Conservation (phyloP, 495 filamentous ascomycete species). For the Patellaria atrata region DNA sequence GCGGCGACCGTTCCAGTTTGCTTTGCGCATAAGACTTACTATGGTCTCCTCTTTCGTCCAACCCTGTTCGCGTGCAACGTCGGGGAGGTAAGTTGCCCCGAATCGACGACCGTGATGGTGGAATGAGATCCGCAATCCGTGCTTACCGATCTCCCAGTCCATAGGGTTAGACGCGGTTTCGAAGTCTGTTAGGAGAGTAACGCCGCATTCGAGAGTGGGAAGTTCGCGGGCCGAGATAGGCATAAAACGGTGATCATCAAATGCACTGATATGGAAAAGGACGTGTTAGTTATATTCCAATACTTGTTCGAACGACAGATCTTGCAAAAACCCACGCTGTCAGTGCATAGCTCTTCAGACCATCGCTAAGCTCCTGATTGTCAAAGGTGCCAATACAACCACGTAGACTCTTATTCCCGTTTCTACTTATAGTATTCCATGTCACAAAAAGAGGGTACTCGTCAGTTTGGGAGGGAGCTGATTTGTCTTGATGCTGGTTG, state of each 20-base stretch:
- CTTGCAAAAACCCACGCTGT: slow-evolving; percentile 47
- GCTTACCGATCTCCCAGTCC: slow-evolving; percentile 75
- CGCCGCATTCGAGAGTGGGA: slow-evolving; percentile 32
- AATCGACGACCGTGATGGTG: slow-evolving; percentile 25
- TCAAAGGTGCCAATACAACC: slow-evolving; percentile 98
- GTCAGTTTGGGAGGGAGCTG: slow-evolving; percentile 15
- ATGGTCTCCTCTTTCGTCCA: slow-evolving; percentile 93
- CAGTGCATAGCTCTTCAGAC: slow-evolving; percentile 67
- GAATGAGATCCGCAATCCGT: slow-evolving; percentile 52
- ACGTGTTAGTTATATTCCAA: not conserved
- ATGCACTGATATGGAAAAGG: slow-evolving; percentile 40
- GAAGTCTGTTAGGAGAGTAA: slow-evolving; percentile 33
- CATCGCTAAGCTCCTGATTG: slow-evolving; percentile 52
- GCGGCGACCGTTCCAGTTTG: slow-evolving; percentile 60
- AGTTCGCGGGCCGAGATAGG: slow-evolving; percentile 59
- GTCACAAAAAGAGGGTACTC: slow-evolving; percentile 75
- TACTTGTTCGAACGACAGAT: not conserved
- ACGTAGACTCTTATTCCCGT: slow-evolving; percentile 52
- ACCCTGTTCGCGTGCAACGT: slow-evolving; percentile 81
- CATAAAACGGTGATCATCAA: slow-evolving; percentile 73
- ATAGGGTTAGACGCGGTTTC: slow-evolving; percentile 43
- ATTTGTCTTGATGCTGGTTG: slow-evolving; percentile 17
- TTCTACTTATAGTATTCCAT: slow-evolving; percentile 60
- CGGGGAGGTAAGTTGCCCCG: slow-evolving; percentile 75
- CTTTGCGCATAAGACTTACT: slow-evolving; percentile 83